phyloP scores from a whole-genome alignment of 2,329 filamentous ascomycete genomes.

The Aspergillus costaricaensis region DNA sequence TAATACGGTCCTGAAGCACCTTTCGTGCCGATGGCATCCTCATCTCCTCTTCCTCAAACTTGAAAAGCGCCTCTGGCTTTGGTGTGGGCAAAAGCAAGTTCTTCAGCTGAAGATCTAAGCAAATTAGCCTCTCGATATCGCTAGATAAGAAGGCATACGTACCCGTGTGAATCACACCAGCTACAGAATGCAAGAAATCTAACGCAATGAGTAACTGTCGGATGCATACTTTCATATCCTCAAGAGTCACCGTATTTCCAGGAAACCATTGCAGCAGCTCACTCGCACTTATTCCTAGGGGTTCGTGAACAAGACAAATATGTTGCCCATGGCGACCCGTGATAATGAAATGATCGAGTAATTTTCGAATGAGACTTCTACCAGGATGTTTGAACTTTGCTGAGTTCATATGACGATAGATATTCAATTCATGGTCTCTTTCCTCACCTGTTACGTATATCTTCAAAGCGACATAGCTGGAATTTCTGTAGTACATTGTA shows the following conservation, averaged over 20 bases:
- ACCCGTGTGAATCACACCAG: constrained; percentile 1
- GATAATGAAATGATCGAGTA: background rate
- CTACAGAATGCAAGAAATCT: background rate
- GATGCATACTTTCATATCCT: background rate
- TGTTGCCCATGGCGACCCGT: constrained; percentile 4
- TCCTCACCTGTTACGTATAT: background rate
- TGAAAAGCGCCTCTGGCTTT: background rate
- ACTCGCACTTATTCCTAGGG: background rate
- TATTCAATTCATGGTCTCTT: background rate
- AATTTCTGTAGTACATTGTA: background rate
- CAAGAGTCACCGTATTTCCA: background rate
- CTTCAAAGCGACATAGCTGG: background rate
- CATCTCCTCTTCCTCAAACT: background rate
- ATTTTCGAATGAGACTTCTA: background rate
- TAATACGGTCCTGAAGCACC: constrained; percentile 9
- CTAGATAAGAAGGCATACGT: background rate
- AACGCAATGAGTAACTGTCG: background rate
- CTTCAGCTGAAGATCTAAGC: background rate
- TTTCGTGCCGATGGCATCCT: background rate
- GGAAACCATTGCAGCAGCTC: background rate
- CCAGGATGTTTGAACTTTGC: background rate
- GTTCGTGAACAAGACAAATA: constrained; percentile 2
- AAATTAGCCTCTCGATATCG: background rate
- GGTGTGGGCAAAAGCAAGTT: background rate
- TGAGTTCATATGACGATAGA: background rate